Evolutionary conservation across 2,329 filamentous ascomycete genomes (phyloP).

Genomic region (Trichoderma semiorbis): DNA sequence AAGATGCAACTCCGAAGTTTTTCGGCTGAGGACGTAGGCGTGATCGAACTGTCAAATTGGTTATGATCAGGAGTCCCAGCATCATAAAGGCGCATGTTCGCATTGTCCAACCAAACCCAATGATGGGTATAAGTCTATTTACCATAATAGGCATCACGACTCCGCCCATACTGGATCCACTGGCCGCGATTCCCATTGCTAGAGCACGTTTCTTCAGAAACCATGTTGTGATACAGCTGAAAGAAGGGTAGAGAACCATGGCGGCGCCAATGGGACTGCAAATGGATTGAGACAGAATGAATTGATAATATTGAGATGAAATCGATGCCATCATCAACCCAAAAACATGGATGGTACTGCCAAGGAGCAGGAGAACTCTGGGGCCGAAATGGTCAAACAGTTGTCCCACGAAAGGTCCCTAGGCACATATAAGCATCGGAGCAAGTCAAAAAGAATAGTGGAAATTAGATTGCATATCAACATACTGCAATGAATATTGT

Average conservation of each 20-base stretch:
- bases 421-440: neutral
- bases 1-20: neutral
- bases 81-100: neutral
- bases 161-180: neutral
- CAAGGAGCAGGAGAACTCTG: neutral
- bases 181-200: neutral
- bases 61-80: neutral
- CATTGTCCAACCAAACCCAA: neutral
- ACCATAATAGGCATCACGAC: neutral
- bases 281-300: neutral
- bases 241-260: neutral
- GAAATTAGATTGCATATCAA: too few relatives aligned
- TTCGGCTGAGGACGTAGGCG: neutral
- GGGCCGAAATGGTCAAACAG: neutral
- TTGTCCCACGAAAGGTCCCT: neutral
- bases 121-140: neutral
- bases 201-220: neutral
- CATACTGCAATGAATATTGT: neutral
- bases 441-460: neutral
- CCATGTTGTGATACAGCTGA: neutral
- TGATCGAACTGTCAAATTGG: neutral
- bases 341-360: neutral
- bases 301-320: neutral
- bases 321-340: neutral
- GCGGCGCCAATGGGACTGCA: neutral